Base-by-base conservation (phyloP, 2,329 filamentous ascomycete species). In the Fusarium sp. region DNA sequence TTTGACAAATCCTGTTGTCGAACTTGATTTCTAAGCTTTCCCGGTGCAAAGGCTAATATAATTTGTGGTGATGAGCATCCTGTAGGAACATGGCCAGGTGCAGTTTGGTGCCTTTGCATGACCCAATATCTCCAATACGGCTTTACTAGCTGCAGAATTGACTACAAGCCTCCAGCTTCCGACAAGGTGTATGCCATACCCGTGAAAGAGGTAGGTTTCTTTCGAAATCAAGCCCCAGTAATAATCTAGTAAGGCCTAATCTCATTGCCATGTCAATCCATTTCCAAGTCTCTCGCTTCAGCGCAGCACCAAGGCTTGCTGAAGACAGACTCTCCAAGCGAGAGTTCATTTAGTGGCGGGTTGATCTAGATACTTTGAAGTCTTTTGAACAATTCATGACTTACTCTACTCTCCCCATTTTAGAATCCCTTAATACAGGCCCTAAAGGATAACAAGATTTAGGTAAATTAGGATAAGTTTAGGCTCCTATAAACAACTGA, bases 261-360 rank as follows among this genome's bases (percentile, higher is more conserved):
- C 3, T 13, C n/a, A 44, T 45, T 6, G 17, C 11, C n/a, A 26
- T 18, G n/a, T 22, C 44, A 28, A 22, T 47, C 20, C 44, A 5
- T 14, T 47, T 47, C 44, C 1, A 47, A 28, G 4, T 6, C 8
- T 47, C 18, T 47, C 8, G 18, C 8, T 28, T 4, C 10, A 4
- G 44, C 26, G 26, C 18, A 38, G 5, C 36, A 47, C 5, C 18
- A 28, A 47, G 13, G 44, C 24, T 47, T 47, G 13, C 44, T 28
- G 18, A 20, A 11, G 5, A 15, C 24, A 28, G 24, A 47, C 11
- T 11, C 8, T 28, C 15, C 12, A 15, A 8, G 18, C 8, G 24
- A 0, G 3, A 26, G 36, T 28, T 10, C 6, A 15, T 28, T 13
- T 6, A 14, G 13, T 3, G 8, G 9, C 18, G 22, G 26, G 26